Evolutionary conservation across 2,329 filamentous ascomycete genomes (phyloP).

Genomic region (Hirsutella minnesotensis): DNA sequence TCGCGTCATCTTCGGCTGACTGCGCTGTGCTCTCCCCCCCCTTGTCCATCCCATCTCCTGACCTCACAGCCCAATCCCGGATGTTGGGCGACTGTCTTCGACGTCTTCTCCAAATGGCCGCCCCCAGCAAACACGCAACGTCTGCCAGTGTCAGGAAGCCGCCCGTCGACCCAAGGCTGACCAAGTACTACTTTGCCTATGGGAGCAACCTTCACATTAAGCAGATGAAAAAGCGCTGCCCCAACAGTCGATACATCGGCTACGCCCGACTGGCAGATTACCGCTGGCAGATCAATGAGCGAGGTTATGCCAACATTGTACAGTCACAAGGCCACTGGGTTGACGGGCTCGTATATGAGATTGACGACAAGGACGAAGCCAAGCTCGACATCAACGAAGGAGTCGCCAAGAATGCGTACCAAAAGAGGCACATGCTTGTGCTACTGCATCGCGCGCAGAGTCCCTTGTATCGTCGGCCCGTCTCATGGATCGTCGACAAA

Average conservation of each 20-base stretch:
- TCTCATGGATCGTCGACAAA: constrained; percentile 24
- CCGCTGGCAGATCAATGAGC: constrained; percentile 34
- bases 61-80: too few species aligned
- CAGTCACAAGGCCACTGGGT: constrained; percentile 21
- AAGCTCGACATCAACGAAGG: constrained; percentile 28
- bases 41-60: too few species aligned
- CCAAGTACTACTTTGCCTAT: constrained; percentile 32
- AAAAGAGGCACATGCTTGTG: constrained; percentile 21
- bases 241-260: constrained; percentile 26
- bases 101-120: constrained; percentile 9
- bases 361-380: constrained; percentile 23
- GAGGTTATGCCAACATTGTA: constrained; percentile 32
- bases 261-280: constrained; percentile 24
- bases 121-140: neutral
- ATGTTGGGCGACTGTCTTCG: neutral
- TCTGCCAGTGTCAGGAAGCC: neutral
- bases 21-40: neutral
- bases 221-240: constrained; percentile 33
- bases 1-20: too few species aligned
- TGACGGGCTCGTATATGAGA: constrained; percentile 28
- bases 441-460: constrained; percentile 18
- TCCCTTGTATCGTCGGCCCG: constrained; percentile 22
- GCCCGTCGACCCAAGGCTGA: constrained; percentile 8
- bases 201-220: constrained; percentile 32
- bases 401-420: constrained; percentile 25